Base-by-base conservation (phyloP, 345 rosid species). In the Camelina hispida region DNA sequence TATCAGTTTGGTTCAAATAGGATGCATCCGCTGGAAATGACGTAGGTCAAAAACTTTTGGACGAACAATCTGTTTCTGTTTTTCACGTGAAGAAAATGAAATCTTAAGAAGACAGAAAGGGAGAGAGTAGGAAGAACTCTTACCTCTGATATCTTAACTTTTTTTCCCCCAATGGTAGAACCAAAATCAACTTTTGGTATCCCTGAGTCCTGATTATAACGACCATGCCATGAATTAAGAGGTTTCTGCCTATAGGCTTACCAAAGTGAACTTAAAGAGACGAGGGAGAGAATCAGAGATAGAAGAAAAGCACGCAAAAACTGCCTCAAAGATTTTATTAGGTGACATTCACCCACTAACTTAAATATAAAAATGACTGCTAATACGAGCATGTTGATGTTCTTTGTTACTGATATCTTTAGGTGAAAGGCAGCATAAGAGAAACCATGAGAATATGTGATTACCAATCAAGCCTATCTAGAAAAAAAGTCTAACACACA, bases 121-220 rank as follows among this genome's bases (percentile, higher is more conserved):
- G 55, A 65, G 62, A 66, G 57, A 53, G 63, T 34, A 37, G 58
- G 62, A 54, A n/a, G 32, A 72, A 69, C 75, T 47, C 46, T 84
- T 83, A 94, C 99, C 97, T 95, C 96, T 34, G 86, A 78, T 80
- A 87, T 73, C 50, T 78, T 87, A 64, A 92, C 82, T 69, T 54
- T 81, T 81, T 79, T 88, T 66, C 48, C 47, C 64, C 86, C 93
- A 78, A 60, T 74, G 70, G 82, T 84, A 72, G 83, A 84, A 75
- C 99, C 99, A 87, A 92, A 92, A 83, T 89, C 87, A 80, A 92
- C 87, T 42, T 65, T 61, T 44, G 91, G 81, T 55, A 65, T 68
- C 25, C 78, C 76, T 30, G 85, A 77, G 74, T 81, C 88, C 96
- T 92, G 85, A 78, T 48, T 9, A 75, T n/a, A 71, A 48, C 12